Evolutionary conservation across 1,284 basidiomycete genomes (phyloP).

Genomic region (Ceratobasidium sp.): DNA sequence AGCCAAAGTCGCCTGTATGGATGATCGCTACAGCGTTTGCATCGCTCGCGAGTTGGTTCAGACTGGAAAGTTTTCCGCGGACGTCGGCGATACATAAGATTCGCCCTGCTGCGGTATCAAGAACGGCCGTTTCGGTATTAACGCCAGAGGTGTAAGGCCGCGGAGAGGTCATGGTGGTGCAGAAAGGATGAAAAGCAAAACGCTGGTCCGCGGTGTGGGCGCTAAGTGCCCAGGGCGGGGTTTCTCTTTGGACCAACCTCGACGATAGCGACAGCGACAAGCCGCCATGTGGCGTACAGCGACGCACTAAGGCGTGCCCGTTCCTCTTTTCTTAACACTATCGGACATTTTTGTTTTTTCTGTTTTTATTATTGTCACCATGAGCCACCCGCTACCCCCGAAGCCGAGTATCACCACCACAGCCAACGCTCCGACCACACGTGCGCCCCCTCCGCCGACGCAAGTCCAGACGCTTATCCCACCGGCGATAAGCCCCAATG

Average conservation of each 20-base stretch:
- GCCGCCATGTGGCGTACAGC: neutral
- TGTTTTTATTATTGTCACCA: neutral
- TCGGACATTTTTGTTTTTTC: neutral
- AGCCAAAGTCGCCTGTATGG: conserved; percentile 99
- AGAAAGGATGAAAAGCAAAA: conserved; percentile 20
- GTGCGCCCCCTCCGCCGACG: conserved; percentile 48
- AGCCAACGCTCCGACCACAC: conserved; percentile 62
- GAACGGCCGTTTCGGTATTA: conserved; percentile 82
- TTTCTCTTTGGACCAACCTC: neutral
- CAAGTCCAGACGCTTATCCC: conserved; percentile 33
- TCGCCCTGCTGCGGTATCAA: conserved; percentile 83
- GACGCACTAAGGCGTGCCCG: neutral
- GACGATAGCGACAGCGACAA: neutral
- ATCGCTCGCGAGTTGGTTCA: conserved; percentile 93
- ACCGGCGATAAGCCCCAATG: neutral
- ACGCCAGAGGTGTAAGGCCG: conserved; percentile 56
- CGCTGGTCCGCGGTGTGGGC: conserved; percentile 10
- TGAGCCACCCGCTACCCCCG: conserved; percentile 62
- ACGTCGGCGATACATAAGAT: conserved; percentile 98
- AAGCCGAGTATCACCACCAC: conserved; percentile 68
- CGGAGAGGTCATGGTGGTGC: conserved; percentile 29
- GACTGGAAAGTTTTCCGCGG: conserved; percentile 85
- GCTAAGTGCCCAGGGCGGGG: neutral
- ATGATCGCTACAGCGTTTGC: conserved; percentile 94
- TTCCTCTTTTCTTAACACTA: neutral